A percentile compares a stretch with the other conserved stretches of the same genome.
Evolutionary conservation across 2,329 filamentous ascomycete genomes (phyloP).

Genomic region (Venturia effusa): DNA sequence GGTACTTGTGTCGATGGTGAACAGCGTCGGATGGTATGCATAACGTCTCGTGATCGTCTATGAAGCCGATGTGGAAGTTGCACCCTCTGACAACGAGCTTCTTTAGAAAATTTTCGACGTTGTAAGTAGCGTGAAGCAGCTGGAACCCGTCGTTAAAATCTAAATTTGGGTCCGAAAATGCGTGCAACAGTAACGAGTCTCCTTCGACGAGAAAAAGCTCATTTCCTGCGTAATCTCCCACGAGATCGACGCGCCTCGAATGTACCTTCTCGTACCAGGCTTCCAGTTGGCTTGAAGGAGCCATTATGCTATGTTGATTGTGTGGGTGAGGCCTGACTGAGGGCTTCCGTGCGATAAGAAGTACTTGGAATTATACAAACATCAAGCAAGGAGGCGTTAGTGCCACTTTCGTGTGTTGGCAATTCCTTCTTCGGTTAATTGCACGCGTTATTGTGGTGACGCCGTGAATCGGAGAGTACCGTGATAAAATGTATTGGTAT

Average conservation of each 20-base stretch:
- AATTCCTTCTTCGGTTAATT: neutral
- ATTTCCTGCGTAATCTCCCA: conserved; percentile 65
- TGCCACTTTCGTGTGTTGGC: neutral
- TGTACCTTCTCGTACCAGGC: conserved; percentile 31
- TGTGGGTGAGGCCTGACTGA: neutral
- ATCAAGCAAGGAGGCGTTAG: conserved; percentile 1
- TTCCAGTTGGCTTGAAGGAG: neutral
- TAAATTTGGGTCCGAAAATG: conserved; percentile 49
- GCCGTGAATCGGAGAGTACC: neutral
- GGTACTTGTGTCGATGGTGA: conserved; percentile 39
- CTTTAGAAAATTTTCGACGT: conserved; percentile 54
- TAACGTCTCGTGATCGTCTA: conserved; percentile 44
- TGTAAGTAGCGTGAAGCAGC: conserved; percentile 58
- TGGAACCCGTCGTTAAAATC: conserved; percentile 60
- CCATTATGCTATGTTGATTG: neutral
- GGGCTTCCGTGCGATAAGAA: neutral
- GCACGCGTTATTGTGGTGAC: neutral
- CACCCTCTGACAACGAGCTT: conserved; percentile 53
- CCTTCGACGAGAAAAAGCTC: conserved; percentile 65
- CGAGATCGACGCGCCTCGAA: conserved; percentile 41
- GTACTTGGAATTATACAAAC: neutral
- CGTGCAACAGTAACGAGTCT: conserved; percentile 57
- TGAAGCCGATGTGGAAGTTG: conserved; percentile 62
- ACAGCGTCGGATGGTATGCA: conserved; percentile 40
- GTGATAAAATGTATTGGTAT: neutral